A percentile compares a stretch with the other conserved stretches of the same genome.
Evolutionary conservation across 805 yeast genomes (phyloP).

Genomic region (Saturnispora besseyi): DNA sequence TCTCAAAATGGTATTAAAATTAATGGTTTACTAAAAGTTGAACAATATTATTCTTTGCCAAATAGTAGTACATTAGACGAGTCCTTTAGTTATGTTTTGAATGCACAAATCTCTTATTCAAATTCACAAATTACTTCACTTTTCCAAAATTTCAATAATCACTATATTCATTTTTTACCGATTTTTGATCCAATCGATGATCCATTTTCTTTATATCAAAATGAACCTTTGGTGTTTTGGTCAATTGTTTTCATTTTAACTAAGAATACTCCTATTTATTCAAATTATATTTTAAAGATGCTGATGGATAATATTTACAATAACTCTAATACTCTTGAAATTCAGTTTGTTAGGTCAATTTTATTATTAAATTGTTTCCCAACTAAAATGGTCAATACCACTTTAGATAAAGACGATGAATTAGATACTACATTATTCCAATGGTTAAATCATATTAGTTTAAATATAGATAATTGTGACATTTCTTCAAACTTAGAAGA

Average conservation of each 20-base stretch:
- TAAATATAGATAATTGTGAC: constrained; percentile 12
- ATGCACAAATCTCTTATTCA: constrained; percentile 1
- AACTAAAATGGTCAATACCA: constrained; percentile 7
- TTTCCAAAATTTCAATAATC: constrained; percentile 17
- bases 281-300: constrained; percentile 14
- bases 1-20: constrained; percentile 21
- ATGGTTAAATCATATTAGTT: constrained; percentile 17
- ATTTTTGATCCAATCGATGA: constrained; percentile 19
- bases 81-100: background rate
- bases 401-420: constrained; percentile 12
- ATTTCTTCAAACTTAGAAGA: constrained; percentile 12
- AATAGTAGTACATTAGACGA: too few relatives aligned
- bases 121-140: constrained; percentile 11
- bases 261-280: constrained; percentile 13
- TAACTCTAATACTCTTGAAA: background rate
- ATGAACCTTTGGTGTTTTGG: constrained; percentile 27
- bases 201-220: constrained; percentile 15
- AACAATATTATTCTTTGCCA: constrained; percentile 5
- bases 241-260: constrained; percentile 21
- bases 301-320: constrained; percentile 5
- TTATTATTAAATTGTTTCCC: constrained; percentile 24
- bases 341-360: constrained; percentile 18
- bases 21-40: constrained; percentile 25
- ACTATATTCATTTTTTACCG: constrained; percentile 19
- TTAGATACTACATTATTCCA: constrained; percentile 17